Base-by-base conservation (phyloP, 768 basidiomycete species). In the Lepiota venenata region DNA sequence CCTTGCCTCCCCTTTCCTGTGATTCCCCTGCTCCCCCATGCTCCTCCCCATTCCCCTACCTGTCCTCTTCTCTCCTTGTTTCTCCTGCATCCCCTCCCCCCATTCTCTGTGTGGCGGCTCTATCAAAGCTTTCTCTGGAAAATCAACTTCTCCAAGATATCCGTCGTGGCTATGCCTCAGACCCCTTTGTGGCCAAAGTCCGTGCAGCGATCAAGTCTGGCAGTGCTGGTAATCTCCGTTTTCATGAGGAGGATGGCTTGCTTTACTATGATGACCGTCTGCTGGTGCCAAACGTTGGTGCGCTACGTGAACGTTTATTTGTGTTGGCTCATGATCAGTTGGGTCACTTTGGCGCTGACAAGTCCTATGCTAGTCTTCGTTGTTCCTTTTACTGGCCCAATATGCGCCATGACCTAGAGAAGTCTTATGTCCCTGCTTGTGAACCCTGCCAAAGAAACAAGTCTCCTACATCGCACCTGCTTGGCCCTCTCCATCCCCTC, bases 361-460 rank as follows among this genome's bases (percentile, higher is more conserved):
- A 76, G 52, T 53, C 61, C 0, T 71, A 69, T 47, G 60, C 37
- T 0, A 5, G 58, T 0, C 44, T 74, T 0, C 22, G 59, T 0
- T 29, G 59, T 0, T 57, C 62, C 2, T 73, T 61, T 52, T 73
- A 66, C 40, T 66, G 69, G 70, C 66, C 65, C 16, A 63, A 68
- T 37, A 74, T 74, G 73, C 55, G 69, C 50, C 35, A 15, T 1
- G 56, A 69, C 29, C 59, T 75, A 0, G 68, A 67, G 45, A 8
- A 48, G 0, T 41, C 58, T 4, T 77, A 78, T 49, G 60, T 77
- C 2, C 68, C 66, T 0, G 51, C 58, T 0, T 72, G 71, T 47
- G 16, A 49, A 0, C 61, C 66, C 0, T 79, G 75, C 42, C 69
- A 73, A 32, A 48, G 64, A 0, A 71, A 75, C 59, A 77, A 79